Evolutionary conservation across 768 basidiomycete species (phyloP).

Genomic region (Mycena olivaceomarginata): DNA sequence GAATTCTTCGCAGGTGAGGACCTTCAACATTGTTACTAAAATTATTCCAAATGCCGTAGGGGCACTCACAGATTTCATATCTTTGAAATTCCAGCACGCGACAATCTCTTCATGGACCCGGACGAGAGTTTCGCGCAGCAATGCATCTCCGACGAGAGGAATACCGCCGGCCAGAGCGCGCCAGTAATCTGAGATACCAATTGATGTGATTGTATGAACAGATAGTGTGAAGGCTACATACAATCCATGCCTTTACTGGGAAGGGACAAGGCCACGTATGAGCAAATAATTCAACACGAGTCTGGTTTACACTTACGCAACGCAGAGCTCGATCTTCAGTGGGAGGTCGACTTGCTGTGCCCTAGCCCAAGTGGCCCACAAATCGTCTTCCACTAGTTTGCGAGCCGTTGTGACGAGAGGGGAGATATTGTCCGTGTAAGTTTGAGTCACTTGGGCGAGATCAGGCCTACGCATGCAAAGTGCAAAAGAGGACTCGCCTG

Average conservation of each 20-base stretch:
- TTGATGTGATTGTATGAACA: not conserved
- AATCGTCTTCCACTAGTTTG: too few relatives aligned
- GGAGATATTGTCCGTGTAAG: too few relatives aligned
- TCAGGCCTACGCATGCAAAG: too few relatives aligned
- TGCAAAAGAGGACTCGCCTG: constrained; percentile 9
- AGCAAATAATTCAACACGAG: not conserved
- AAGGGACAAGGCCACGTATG: not conserved
- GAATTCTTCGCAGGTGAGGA: constrained; percentile 18
- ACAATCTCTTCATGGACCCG: not conserved
- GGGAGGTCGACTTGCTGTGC: too few relatives aligned
- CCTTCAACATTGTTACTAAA: not conserved
- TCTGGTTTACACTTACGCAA: not conserved
- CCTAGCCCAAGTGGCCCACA: too few relatives aligned
- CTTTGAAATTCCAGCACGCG: constrained; percentile 8
- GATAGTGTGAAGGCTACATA: constrained; percentile 4
- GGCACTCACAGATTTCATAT: not conserved
- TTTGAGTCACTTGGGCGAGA: too few relatives aligned
- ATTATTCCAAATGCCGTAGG: not conserved
- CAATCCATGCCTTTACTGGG: not conserved
- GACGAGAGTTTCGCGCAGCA: not conserved
- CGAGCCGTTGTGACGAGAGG: too few relatives aligned
- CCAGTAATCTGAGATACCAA: constrained; percentile 7
- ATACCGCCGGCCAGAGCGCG: not conserved
- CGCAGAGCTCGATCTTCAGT: too few relatives aligned
- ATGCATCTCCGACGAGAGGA: not conserved